A percentile compares a stretch with the other conserved stretches of the same genome.
Conservation (phyloP, 202 grass and related monocot species). For the Carex sylvatica region DNA sequence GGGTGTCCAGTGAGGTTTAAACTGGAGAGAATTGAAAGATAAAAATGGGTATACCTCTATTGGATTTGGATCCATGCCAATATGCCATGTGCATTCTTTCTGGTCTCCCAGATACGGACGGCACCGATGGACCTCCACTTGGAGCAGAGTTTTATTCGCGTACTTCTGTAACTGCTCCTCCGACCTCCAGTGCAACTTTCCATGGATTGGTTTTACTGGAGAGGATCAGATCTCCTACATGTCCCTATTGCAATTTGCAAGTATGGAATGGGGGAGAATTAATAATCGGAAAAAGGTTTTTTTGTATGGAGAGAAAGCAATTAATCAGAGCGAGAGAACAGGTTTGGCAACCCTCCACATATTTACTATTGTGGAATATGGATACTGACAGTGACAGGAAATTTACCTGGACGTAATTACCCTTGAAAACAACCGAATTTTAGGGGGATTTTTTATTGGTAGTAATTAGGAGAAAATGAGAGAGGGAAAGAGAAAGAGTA, state of each 20-base stretch:
- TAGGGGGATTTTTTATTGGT: too few relatives aligned
- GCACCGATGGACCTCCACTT: background rate
- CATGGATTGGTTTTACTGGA: background rate
- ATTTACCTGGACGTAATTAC: background rate
- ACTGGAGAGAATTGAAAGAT: background rate
- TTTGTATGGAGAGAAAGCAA: background rate
- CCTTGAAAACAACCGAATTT: background rate
- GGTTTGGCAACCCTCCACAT: background rate
- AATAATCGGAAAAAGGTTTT: background rate
- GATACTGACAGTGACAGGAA: background rate
- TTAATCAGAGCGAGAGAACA: background rate
- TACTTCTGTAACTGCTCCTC: background rate
- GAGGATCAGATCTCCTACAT: background rate
- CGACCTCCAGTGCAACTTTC: background rate
- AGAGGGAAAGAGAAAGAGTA: too few relatives aligned
- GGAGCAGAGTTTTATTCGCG: background rate
- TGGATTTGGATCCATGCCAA: background rate
- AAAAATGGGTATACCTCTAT: background rate
- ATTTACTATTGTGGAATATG: background rate
- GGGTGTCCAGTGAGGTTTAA: background rate
- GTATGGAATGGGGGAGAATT: conserved; percentile 20
- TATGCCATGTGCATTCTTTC: conserved; percentile 13
- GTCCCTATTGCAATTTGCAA: background rate
- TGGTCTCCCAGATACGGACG: conserved; percentile 25
- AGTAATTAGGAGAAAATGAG: too few relatives aligned